Percentiles rank a stretch among this genome's conserved stretches.
phyloP scores from a whole-genome alignment of 2,329 filamentous ascomycete species.

The Colletotrichum tofieldiae region DNA sequence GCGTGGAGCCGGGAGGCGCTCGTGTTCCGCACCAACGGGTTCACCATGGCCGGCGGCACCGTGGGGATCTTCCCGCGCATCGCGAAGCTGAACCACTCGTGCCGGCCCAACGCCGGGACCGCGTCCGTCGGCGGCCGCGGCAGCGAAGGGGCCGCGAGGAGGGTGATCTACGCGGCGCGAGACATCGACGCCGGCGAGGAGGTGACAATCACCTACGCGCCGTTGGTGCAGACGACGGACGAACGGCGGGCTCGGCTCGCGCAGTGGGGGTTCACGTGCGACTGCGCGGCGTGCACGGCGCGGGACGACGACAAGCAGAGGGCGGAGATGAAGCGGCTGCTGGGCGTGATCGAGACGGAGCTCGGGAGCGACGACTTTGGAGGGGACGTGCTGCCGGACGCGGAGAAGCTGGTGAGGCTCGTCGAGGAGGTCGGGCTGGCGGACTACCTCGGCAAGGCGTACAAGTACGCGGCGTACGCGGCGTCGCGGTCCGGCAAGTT shows the following conservation, averaged over 20 bases:
- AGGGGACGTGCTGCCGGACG: constrained; percentile 38
- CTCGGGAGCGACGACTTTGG: constrained; percentile 43
- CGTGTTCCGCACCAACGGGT: constrained; percentile 60
- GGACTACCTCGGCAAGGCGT: constrained; percentile 47
- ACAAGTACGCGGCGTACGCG: constrained; percentile 46
- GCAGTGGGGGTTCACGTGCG: constrained; percentile 47
- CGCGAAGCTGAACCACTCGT: constrained; percentile 58
- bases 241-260: constrained; percentile 51
- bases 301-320: constrained; percentile 51
- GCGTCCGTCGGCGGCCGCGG: constrained; percentile 48
- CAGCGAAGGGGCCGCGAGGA: constrained; percentile 46
- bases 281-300: constrained; percentile 54
- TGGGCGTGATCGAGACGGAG: constrained; percentile 53
- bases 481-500: constrained; percentile 39
- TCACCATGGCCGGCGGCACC: constrained; percentile 50
- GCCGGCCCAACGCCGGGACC: constrained; percentile 52
- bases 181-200: constrained; percentile 52
- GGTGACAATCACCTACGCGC: constrained; percentile 55
- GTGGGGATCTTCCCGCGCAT: constrained; percentile 54
- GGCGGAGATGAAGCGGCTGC: constrained; percentile 49
- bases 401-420: constrained; percentile 44
- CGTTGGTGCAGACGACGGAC: constrained; percentile 50
- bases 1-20: constrained; percentile 45
- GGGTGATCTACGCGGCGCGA: constrained; percentile 52
- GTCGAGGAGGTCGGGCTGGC: constrained; percentile 46